Conservation (phyloP, 345 rosid species). For the Carallia brachiata region DNA sequence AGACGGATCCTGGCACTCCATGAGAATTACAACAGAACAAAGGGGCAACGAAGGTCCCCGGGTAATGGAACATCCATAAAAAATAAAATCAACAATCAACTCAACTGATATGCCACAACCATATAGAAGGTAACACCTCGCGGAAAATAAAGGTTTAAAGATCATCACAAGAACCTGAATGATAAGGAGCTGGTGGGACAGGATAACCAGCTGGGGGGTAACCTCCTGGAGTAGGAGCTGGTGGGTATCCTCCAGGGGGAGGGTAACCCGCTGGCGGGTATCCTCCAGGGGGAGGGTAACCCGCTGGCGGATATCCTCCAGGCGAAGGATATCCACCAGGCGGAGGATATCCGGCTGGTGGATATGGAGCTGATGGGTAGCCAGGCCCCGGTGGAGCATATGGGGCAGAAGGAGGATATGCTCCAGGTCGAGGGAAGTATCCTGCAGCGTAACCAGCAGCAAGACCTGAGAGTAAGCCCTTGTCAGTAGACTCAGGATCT, state of each 20-base stretch:
- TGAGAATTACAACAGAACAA: too few relatives aligned
- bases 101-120: not conserved
- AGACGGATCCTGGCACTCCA: too few relatives aligned
- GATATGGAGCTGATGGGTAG: too few relatives aligned
- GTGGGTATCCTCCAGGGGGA: constrained; percentile 23
- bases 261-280: constrained; percentile 47
- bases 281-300: constrained; percentile 30
- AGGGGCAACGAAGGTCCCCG: not conserved
- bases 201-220: too few relatives aligned
- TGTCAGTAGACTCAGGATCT: constrained; percentile 44
- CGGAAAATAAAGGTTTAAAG: not conserved
- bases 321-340: constrained; percentile 49
- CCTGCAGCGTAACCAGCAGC: constrained; percentile 67
- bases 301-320: constrained; percentile 25
- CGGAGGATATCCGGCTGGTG: constrained; percentile 55
- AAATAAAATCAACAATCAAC: not conserved
- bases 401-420: constrained; percentile 24
- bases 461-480: constrained; percentile 62
- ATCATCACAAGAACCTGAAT: constrained; percentile 22
- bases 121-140: not conserved
- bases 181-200: constrained; percentile 38
- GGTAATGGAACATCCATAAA: not conserved
- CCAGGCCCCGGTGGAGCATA: constrained; percentile 46
- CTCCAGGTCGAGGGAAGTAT: constrained; percentile 26
- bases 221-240: constrained; percentile 11